Conservation (phyloP, 2,329 filamentous ascomycete species). For the Amylocarpus encephaloides region DNA sequence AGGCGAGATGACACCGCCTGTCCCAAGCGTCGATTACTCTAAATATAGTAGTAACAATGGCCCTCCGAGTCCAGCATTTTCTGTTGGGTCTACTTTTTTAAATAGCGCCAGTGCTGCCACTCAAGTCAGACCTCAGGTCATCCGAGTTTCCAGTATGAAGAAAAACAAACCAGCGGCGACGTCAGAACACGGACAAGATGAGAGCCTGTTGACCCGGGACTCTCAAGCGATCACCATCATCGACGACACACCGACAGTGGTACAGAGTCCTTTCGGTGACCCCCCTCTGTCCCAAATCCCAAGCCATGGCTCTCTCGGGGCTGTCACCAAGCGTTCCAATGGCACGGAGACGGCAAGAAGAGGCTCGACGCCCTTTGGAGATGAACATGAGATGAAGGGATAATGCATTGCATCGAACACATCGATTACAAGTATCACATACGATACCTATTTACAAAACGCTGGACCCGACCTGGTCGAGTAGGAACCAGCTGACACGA, state of each 20-base stretch:
- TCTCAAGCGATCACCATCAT: constrained; percentile 44
- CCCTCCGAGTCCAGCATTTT: constrained; percentile 55
- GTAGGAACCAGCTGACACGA: constrained; percentile 9
- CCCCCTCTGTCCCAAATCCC: constrained; percentile 37
- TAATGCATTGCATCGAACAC: not conserved
- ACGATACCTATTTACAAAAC: constrained; percentile 10
- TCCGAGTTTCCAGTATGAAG: constrained; percentile 49
- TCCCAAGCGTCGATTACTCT: constrained; percentile 63
- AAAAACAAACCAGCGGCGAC: constrained; percentile 18
- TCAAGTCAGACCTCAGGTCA: constrained; percentile 51
- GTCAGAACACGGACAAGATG: constrained; percentile 1
- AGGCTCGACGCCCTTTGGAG: constrained; percentile 48
- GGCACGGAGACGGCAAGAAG: constrained; percentile 31
- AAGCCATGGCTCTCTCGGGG: constrained; percentile 45
- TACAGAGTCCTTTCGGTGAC: constrained; percentile 55
- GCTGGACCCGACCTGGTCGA: constrained; percentile 6
- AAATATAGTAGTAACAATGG: constrained; percentile 43
- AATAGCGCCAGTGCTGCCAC: constrained; percentile 56
- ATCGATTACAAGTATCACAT: constrained; percentile 3
- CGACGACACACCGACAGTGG: constrained; percentile 43
- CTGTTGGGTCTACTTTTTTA: constrained; percentile 61
- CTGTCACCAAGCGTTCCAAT: constrained; percentile 39
- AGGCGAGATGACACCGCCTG: constrained; percentile 56
- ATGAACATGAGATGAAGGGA: constrained; percentile 49
- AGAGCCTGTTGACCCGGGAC: constrained; percentile 30